Evolutionary conservation across 2,329 filamentous ascomycete genomes (phyloP).

Genomic region (Cucurbitaria berberidis): DNA sequence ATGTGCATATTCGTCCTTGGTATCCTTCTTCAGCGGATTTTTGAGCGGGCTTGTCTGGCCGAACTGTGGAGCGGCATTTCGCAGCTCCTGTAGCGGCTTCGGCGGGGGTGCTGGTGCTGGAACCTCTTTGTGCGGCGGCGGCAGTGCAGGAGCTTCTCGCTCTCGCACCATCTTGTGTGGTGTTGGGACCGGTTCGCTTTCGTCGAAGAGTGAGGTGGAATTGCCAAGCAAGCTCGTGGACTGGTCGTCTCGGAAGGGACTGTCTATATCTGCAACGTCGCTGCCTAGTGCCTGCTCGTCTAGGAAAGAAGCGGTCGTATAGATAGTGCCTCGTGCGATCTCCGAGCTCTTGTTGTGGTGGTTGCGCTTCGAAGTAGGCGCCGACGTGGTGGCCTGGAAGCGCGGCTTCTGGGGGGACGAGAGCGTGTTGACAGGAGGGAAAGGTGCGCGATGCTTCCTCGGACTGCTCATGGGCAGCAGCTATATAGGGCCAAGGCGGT

Average conservation of each 20-base stretch:
- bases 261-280: slow-evolving; percentile 10
- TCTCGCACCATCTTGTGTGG: slow-evolving; percentile 58
- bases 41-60: slow-evolving; percentile 65
- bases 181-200: slow-evolving; percentile 15
- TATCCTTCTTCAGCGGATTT: slow-evolving; percentile 52
- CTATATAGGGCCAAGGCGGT: neutral
- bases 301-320: neutral
- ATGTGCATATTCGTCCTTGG: slow-evolving; percentile 40
- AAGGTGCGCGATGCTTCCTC: slow-evolving; percentile 39
- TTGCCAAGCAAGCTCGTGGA: slow-evolving; percentile 30
- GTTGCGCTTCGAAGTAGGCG: slow-evolving; percentile 3
- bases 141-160: slow-evolving; percentile 53
- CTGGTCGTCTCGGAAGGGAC: slow-evolving; percentile 10
- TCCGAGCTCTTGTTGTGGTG: neutral
- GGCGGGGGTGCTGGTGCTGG: slow-evolving; percentile 18
- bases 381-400: slow-evolving; percentile 18
- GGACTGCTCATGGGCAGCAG: slow-evolving; percentile 33
- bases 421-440: slow-evolving; percentile 43
- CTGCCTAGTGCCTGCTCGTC: neutral
- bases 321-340: neutral
- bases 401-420: slow-evolving; percentile 42
- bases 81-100: slow-evolving; percentile 43
- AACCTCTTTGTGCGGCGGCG: slow-evolving; percentile 30
- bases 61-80: slow-evolving; percentile 54
- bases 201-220: slow-evolving; percentile 47